Evolutionary conservation across 2,329 filamentous ascomycete genomes (phyloP).

Genomic region (Aureobasidium sp.): DNA sequence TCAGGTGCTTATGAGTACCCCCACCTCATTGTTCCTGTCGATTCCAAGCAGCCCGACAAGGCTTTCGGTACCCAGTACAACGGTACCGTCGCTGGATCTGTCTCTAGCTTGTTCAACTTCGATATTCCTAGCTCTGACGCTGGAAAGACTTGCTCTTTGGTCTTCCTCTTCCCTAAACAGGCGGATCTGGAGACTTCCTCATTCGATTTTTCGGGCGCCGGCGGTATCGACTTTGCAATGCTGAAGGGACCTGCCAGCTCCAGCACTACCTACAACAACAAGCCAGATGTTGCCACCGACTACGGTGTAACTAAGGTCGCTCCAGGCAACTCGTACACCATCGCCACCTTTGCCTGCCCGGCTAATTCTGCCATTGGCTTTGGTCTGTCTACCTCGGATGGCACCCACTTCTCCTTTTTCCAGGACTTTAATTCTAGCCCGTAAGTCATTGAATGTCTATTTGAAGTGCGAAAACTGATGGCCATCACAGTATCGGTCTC

Average conservation of each 20-base stretch:
- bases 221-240: constrained; percentile 43
- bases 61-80: constrained; percentile 47
- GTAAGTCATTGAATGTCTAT: neutral
- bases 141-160: constrained; percentile 53
- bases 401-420: constrained; percentile 47
- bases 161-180: constrained; percentile 56
- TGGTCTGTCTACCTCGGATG: constrained; percentile 44
- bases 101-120: constrained; percentile 61
- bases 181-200: constrained; percentile 51
- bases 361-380: constrained; percentile 45
- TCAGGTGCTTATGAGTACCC: constrained; percentile 37
- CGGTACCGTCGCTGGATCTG: constrained; percentile 45
- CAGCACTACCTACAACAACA: constrained; percentile 47
- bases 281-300: constrained; percentile 39
- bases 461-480: neutral
- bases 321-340: constrained; percentile 47
- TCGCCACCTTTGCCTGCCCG: constrained; percentile 48
- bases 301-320: constrained; percentile 33
- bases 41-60: constrained; percentile 45
- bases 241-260: constrained; percentile 32
- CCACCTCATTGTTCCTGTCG: constrained; percentile 54
- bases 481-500: neutral
- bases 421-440: constrained; percentile 50
- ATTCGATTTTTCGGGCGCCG: constrained; percentile 46
- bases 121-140: constrained; percentile 48